Evolutionary conservation across 129 eudicot species (phyloP).

Genomic region (Centaurea solstitialis): DNA sequence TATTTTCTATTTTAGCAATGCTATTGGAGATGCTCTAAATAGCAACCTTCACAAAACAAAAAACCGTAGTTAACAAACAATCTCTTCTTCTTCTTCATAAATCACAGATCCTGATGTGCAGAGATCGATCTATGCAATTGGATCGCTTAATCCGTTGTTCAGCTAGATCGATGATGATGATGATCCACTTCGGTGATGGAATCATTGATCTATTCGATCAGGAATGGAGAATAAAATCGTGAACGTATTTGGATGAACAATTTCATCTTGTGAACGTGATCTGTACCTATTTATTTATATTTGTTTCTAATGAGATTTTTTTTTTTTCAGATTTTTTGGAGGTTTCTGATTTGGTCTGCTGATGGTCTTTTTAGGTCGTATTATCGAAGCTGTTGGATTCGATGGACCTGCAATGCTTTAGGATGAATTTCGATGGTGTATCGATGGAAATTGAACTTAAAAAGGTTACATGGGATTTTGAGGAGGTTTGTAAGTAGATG

Average conservation of each 20-base stretch:
- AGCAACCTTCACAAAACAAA: no score
- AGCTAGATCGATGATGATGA: neutral
- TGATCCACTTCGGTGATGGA: no score
- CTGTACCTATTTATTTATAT: no score
- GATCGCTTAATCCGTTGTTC: neutral
- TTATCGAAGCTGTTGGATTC: neutral
- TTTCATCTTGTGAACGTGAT: neutral
- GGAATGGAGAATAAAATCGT: no score
- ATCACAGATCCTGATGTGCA: neutral
- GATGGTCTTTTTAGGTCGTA: no score
- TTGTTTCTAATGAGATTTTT: neutral
- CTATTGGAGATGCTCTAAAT: no score
- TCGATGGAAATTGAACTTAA: neutral
- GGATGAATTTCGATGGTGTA: no score
- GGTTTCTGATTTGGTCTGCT: neutral
- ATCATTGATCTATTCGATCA: neutral
- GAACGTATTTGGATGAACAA: neutral
- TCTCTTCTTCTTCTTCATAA: neutral
- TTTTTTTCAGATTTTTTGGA: neutral
- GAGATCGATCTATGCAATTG: neutral
- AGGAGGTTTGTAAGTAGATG: neutral
- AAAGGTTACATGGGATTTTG: neutral
- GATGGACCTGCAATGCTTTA: neutral
- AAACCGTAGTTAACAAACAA: no score
- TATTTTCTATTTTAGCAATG: no score